Percentiles rank a stretch among this genome's conserved stretches.
Evolutionary conservation across 176 grass and related monocot genomes (phyloP).

Genomic region (Aechmea fasciata): DNA sequence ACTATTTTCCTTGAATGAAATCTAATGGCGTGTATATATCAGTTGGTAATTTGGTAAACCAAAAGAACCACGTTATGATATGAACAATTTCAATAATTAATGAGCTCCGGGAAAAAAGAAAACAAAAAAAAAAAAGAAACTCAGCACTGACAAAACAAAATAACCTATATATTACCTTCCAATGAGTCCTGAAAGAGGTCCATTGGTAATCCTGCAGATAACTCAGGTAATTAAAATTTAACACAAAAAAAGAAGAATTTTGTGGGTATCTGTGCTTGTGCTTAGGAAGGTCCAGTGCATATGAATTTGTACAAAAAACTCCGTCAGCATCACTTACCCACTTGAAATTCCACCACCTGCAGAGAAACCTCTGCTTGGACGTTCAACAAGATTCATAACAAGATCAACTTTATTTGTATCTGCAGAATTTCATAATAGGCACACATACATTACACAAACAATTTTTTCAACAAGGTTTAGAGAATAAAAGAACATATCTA

Average conservation of each 20-base stretch:
- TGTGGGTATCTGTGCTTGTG: neutral
- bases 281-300: too few relatives aligned
- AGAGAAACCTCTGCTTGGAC: constrained; percentile 95
- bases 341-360: constrained; percentile 97
- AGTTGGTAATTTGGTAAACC: neutral
- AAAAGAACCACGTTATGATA: neutral
- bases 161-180: constrained; percentile 49
- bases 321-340: constrained; percentile 50
- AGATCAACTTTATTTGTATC: constrained; percentile 94
- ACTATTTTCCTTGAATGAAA: neutral
- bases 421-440: constrained; percentile 15
- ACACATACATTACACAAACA: neutral
- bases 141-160: neutral
- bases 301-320: neutral
- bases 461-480: neutral
- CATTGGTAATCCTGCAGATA: constrained; percentile 84
- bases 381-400: constrained; percentile 98
- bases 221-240: neutral
- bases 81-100: neutral
- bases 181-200: constrained; percentile 95
- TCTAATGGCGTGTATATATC: neutral
- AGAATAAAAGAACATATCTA: too few relatives aligned
- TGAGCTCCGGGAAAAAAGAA: neutral
- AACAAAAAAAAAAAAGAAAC: neutral
- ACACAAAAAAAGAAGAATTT: neutral